phyloP scores from a whole-genome alignment of 2,329 filamentous ascomycete species.

The Fusarium robinianum region DNA sequence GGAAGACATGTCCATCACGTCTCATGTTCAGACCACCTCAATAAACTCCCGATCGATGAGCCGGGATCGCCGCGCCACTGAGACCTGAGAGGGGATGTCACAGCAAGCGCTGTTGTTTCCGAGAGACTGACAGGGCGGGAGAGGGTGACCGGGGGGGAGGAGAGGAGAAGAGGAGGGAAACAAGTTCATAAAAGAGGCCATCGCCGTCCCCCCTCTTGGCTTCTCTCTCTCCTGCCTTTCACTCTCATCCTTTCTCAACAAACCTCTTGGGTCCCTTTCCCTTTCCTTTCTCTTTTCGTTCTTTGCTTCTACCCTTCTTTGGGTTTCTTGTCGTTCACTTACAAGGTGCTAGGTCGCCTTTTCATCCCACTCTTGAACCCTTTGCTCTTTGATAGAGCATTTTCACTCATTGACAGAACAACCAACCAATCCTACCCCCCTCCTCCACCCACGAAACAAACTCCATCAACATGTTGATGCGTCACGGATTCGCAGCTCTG shows the following conservation, averaged over 20 bases:
- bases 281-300: conserved; percentile 27
- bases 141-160: too few relatives aligned
- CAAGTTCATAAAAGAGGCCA: conserved; percentile 29
- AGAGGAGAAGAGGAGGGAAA: too few relatives aligned
- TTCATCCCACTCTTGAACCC: conserved; percentile 21
- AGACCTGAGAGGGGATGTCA: conserved; percentile 16
- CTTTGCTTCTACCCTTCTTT: conserved; percentile 31
- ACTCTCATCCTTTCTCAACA: conserved; percentile 15
- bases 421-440: conserved; percentile 22
- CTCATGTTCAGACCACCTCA: conserved; percentile 36
- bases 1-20: conserved; percentile 29
- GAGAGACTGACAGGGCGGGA: conserved; percentile 11
- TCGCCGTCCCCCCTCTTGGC: conserved; percentile 13
- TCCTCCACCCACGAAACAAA: conserved; percentile 8
- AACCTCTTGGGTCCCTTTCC: conserved; percentile 21
- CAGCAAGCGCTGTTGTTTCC: conserved; percentile 17
- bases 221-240: conserved; percentile 8
- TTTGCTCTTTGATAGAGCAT: conserved; percentile 37
- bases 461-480: conserved; percentile 31
- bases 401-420: conserved; percentile 30
- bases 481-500: conserved; percentile 31
- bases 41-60: conserved; percentile 33
- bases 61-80: conserved; percentile 26
- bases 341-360: conserved; percentile 36
- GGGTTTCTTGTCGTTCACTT: conserved; percentile 36